A percentile compares a stretch with the other conserved stretches of the same genome.
phyloP scores from a whole-genome alignment of 305 asterid genomes.

The Andrographis paniculata region DNA sequence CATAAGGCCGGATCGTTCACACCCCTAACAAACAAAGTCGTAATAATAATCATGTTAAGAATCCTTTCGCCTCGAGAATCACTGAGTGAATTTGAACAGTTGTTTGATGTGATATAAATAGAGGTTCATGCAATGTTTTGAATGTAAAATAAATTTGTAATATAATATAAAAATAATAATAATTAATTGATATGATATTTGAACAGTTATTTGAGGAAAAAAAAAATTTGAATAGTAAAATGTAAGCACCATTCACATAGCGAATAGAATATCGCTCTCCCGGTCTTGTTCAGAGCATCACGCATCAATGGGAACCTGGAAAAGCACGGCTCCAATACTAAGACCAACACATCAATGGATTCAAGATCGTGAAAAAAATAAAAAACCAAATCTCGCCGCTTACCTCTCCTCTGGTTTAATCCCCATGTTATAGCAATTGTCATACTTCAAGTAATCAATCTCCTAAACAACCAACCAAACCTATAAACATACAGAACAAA shows the following conservation, averaged over 20 bases:
- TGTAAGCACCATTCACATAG: conserved; percentile 99
- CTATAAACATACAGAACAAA: not conserved
- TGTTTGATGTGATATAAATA: too few species aligned
- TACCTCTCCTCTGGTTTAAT: conserved; percentile 75
- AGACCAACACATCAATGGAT: not conserved
- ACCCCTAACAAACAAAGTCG: conserved; percentile 67
- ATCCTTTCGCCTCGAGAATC: too few species aligned
- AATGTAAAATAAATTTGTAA: too few species aligned
- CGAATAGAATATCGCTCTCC: conserved; percentile 72
- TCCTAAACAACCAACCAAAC: conserved; percentile 29
- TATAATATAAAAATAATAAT: too few species aligned
- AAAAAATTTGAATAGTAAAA: too few species aligned
- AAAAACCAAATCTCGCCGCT: conserved; percentile 4
- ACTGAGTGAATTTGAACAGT: too few species aligned
- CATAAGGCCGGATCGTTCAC: conserved; percentile 84
- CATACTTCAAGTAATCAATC: conserved; percentile 90
- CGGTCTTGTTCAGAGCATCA: conserved; percentile 89
- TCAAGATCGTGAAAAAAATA: not conserved
- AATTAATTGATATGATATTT: too few species aligned
- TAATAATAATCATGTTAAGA: too few species aligned
- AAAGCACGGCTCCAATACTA: conserved; percentile 6
- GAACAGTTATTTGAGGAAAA: too few species aligned
- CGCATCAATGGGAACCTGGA: conserved; percentile 96
- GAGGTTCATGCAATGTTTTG: too few species aligned
- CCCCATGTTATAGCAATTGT: conserved; percentile 94